A percentile compares a stretch with the other conserved stretches of the same genome.
phyloP scores from a whole-genome alignment of 1,284 basidiomycete species.

The Schizophyllum amplum region DNA sequence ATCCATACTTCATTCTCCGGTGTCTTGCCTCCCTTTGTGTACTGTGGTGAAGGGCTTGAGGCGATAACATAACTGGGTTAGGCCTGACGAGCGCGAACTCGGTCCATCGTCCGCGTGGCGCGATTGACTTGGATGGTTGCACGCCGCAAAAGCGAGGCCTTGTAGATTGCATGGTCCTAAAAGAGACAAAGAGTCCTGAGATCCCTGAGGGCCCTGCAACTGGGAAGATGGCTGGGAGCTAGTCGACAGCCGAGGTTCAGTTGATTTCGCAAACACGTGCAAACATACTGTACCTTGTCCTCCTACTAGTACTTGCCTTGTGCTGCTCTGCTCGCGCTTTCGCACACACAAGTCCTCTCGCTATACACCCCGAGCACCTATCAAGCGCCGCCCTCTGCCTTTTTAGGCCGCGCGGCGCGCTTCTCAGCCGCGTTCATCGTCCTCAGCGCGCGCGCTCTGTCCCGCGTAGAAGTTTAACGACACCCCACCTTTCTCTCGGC shows the following conservation, averaged over 20 bases:
- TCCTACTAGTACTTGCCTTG: neutral
- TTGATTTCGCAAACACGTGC: neutral
- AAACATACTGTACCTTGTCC: neutral
- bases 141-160: no score
- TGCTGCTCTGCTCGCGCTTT: neutral
- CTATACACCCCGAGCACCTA: neutral
- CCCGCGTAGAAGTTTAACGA: neutral
- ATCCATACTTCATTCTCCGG: neutral
- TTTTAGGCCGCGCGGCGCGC: neutral
- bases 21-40: no score
- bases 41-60: no score
- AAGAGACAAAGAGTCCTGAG: neutral
- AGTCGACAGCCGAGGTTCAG: neutral
- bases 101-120: no score
- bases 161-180: no score
- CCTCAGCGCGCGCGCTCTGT: neutral
- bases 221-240: neutral
- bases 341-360: neutral
- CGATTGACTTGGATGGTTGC: no score
- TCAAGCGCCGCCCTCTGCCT: no score
- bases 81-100: no score
- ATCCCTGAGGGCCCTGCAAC: neutral
- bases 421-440: neutral
- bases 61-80: no score
- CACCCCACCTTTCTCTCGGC: neutral